Base-by-base conservation (phyloP, 345 rosid genomes). In the Tarenaya hassleriana region DNA sequence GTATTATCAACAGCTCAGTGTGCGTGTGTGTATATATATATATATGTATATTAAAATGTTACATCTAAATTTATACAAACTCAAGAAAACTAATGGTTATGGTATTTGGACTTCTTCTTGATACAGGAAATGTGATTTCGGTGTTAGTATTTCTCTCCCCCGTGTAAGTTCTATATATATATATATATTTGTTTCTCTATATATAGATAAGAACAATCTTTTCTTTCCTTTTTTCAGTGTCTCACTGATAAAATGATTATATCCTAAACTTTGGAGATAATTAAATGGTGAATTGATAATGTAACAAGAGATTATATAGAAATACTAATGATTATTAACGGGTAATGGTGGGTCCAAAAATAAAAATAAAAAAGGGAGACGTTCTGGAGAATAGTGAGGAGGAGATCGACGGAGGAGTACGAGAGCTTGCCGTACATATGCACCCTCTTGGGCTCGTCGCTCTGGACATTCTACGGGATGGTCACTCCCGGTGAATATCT, bases 401-500 rank as follows among this genome's bases (percentile, higher is more conserved):
- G 60, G 10, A 27, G 67, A 56, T 82, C 94, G 1, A 82, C 96
- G 3, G 90, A 82, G 61, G 78, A 84, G 0, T 88, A 76, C 44
- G 75, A 82, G 65, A 75, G 84, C 58, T 69, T 88, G 33, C 96
- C 96, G 0, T 88, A 82, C 60, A 27, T 88, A 1, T 82, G 94
- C 57, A 84, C 86, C 12, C 56, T 88, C 60, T 34, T 88, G 39
- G 66, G 58, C 50, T 62, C 88, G 27, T 73, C 83, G 1, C 47
- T 88, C n/a, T 88, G 96, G 96, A 80, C 88, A 21, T 88, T 80
- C 61, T 88, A 88, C 52, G 94, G 96, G 4, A 62, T 75, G 27
- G 78, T 68, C 21, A 82, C 75, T 46, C 81, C 94, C n/a, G 90
- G 86, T 17, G 78, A 51, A n/a, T 77, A 62, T 47, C 76, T 88